A percentile compares a stretch with the other conserved stretches of the same genome.
These are phyloP conservation scores for Uncinocarpus reesii DNA, from an alignment of 2,329 filamentous ascomycete genomes.

Conservation along the genomic window DNA sequence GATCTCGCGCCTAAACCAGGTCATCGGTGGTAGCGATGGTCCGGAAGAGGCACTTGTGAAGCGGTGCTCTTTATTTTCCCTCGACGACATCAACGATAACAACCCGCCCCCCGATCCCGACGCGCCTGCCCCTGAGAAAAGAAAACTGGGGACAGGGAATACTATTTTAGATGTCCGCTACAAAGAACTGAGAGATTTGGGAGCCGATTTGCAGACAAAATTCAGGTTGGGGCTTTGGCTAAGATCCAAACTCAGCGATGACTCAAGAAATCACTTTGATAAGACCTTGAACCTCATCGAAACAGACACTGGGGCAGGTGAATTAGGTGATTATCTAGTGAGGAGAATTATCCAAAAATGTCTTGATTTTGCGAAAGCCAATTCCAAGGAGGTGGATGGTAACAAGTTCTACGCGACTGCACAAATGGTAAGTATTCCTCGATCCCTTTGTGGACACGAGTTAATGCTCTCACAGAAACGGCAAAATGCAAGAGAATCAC, in stretches of 20 bases:
- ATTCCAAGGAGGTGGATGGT: slow-evolving; percentile 23
- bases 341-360: slow-evolving; percentile 19
- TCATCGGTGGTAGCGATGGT: slow-evolving; percentile 37
- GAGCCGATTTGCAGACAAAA: slow-evolving; percentile 19
- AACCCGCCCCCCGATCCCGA: slow-evolving; percentile 17
- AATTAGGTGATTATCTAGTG: slow-evolving; percentile 20
- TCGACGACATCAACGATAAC: background rate
- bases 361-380: slow-evolving; percentile 18
- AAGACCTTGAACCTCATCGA: slow-evolving; percentile 23
- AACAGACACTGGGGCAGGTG: slow-evolving; percentile 22
- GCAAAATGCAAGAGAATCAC: slow-evolving; percentile 2
- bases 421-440: slow-evolving; percentile 10
- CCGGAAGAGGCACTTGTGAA: slow-evolving; percentile 48
- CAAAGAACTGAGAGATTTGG: slow-evolving; percentile 21
- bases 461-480: slow-evolving; percentile 7
- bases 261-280: slow-evolving; percentile 22
- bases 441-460: background rate
- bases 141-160: slow-evolving; percentile 17
- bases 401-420: slow-evolving; percentile 22
- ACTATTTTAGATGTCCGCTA: slow-evolving; percentile 23
- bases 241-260: slow-evolving; percentile 20
- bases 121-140: background rate
- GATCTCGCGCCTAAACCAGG: slow-evolving; percentile 36
- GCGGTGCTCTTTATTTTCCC: slow-evolving; percentile 30
- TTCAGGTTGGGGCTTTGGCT: slow-evolving; percentile 27